Percentiles rank a stretch among this genome's conserved stretches.
Conservation (phyloP, 306 rosid species). For the Alnus glutinosa region DNA sequence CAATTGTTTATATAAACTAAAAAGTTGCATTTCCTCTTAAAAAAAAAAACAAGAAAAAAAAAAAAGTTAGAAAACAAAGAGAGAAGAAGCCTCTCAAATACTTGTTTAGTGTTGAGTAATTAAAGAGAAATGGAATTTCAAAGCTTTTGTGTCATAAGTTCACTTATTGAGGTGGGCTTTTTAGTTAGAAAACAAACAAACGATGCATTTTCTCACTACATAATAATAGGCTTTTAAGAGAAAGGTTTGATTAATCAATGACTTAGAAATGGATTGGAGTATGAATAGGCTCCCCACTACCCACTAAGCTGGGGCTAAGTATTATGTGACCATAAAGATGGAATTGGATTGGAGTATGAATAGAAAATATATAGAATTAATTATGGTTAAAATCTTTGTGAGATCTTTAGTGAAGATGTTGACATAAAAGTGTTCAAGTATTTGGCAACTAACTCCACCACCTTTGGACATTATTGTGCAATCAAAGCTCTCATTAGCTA, state of each 20-base stretch:
- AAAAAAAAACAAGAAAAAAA: background rate
- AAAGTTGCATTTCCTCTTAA: background rate
- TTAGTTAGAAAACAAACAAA: background rate
- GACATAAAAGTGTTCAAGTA: background rate
- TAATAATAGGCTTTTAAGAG: background rate
- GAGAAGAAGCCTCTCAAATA: background rate
- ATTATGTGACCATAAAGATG: slow-evolving; percentile 4
- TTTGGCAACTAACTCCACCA: slow-evolving; percentile 18
- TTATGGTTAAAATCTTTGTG: background rate
- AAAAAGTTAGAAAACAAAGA: background rate
- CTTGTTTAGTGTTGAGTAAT: background rate
- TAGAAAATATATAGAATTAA: background rate
- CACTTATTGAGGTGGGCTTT: background rate
- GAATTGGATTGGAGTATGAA: slow-evolving; percentile 22
- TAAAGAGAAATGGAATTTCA: background rate
- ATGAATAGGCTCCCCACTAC: slow-evolving; percentile 20
- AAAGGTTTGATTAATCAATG: slow-evolving; percentile 12
- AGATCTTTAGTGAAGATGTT: background rate
- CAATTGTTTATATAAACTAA: background rate
- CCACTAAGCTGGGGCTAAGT: slow-evolving; percentile 17
- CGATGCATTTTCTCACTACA: background rate
- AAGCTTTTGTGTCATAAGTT: background rate
- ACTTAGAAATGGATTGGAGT: background rate
- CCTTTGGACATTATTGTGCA: slow-evolving; percentile 19
- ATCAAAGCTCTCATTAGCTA: slow-evolving; percentile 18